phyloP scores from a whole-genome alignment of 2,329 filamentous ascomycete genomes.

The Cercospora sp. region DNA sequence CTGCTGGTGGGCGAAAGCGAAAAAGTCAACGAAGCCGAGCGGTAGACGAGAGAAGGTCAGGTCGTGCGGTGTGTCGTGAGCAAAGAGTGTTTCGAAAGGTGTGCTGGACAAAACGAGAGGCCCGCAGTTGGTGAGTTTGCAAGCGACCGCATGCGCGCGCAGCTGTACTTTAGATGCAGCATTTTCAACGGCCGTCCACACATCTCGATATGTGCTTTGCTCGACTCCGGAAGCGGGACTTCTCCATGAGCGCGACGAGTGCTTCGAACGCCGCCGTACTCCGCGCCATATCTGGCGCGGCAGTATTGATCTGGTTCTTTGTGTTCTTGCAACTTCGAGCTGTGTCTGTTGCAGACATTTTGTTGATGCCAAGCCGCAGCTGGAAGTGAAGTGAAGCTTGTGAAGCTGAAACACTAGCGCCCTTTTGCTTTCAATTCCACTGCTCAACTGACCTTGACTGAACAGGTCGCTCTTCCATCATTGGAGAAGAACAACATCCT shows the following conservation, averaged over 20 bases:
- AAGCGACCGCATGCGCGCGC: neutral
- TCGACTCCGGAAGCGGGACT: neutral
- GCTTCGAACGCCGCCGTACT: neutral
- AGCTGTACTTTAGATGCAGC: neutral
- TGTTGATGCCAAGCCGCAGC: neutral
- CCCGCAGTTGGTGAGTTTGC: neutral
- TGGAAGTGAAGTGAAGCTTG: slow-evolving; percentile 8
- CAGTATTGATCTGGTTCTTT: neutral
- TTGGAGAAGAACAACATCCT: neutral
- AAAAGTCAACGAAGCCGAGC: neutral
- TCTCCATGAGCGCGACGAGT: neutral
- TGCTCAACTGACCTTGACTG: neutral
- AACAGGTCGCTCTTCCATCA: neutral
- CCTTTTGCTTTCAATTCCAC: neutral
- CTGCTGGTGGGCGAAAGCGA: neutral
- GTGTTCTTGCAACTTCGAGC: neutral
- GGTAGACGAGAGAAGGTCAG: neutral
- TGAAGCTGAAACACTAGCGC: slow-evolving; percentile 4
- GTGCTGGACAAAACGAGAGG: neutral
- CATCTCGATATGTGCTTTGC: neutral
- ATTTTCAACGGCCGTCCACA: neutral
- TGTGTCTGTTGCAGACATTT: neutral
- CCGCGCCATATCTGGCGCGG: neutral
- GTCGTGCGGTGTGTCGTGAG: neutral
- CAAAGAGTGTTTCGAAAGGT: neutral